phyloP scores from a whole-genome alignment of 305 asterid species.

The Monarda citriodora region DNA sequence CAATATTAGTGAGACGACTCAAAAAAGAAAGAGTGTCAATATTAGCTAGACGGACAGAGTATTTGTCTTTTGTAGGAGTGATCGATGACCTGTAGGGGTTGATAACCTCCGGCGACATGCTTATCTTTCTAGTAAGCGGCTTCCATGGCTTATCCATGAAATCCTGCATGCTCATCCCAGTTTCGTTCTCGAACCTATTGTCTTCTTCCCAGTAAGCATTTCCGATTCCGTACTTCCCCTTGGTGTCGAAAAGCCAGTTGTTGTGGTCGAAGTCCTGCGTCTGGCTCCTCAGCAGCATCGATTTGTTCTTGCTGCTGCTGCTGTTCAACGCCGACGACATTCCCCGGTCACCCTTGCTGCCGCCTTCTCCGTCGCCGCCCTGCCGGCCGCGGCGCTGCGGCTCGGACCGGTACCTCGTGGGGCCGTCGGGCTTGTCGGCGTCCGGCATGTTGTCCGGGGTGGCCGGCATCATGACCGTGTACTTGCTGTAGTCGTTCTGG shows the following conservation, averaged over 20 bases:
- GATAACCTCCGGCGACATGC: slow-evolving; percentile 64
- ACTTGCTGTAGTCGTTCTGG: slow-evolving; percentile 51
- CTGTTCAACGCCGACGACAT: slow-evolving; percentile 76
- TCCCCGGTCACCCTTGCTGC: slow-evolving; percentile 64
- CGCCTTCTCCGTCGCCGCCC: slow-evolving; percentile 25
- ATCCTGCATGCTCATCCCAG: slow-evolving; percentile 94
- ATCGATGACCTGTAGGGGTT: slow-evolving; percentile 82
- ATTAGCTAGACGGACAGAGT: no score
- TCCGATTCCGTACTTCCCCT: slow-evolving; percentile 95
- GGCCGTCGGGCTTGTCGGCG: slow-evolving; percentile 81
- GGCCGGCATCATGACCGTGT: slow-evolving; percentile 96
- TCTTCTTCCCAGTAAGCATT: slow-evolving; percentile 92
- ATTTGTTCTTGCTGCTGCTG: slow-evolving; percentile 37
- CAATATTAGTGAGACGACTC: no score
- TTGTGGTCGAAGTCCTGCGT: slow-evolving; percentile 97
- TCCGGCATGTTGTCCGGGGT: slow-evolving; percentile 88
- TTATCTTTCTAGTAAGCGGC: slow-evolving; percentile 86
- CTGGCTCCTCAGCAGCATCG: slow-evolving; percentile 87
- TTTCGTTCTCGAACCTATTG: slow-evolving; percentile 68
- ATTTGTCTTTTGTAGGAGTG: no score
- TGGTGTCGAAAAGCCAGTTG: slow-evolving; percentile 90
- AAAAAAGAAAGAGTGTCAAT: no score
- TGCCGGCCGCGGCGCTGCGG: slow-evolving; percentile 26
- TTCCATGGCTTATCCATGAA: slow-evolving; percentile 98
- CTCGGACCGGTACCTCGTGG: slow-evolving; percentile 53